Percentiles rank a stretch among this genome's conserved stretches.
Evolutionary conservation across 441 rosid genomes (phyloP).

Genomic region (Populus hybrid): DNA sequence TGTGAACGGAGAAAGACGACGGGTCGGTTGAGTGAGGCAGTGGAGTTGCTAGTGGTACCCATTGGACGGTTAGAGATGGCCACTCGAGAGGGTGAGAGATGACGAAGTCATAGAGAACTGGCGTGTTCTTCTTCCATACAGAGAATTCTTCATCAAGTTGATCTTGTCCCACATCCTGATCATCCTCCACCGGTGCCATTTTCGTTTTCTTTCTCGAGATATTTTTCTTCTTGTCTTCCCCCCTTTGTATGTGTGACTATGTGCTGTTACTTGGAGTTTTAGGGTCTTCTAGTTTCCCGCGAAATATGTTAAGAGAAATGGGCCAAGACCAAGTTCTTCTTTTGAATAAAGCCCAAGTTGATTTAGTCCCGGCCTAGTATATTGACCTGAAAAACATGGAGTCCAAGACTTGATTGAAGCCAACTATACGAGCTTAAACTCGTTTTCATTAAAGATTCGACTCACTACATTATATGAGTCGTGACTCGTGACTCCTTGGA

Average conservation of each 20-base stretch:
- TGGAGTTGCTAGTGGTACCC: slow-evolving; percentile 65
- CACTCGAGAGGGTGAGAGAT: slow-evolving; percentile 77
- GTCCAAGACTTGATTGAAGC: too few relatives aligned
- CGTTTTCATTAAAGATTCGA: too few relatives aligned
- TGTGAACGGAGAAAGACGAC: slow-evolving; percentile 53
- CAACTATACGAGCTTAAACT: too few relatives aligned
- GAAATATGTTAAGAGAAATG: not conserved
- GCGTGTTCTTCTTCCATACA: slow-evolving; percentile 90
- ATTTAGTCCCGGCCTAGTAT: too few relatives aligned
- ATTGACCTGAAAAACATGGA: too few relatives aligned
- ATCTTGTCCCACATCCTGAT: slow-evolving; percentile 28
- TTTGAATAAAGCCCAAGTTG: too few relatives aligned
- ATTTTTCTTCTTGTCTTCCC: not conserved
- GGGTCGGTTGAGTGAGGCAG: slow-evolving; percentile 42
- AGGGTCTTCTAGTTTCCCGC: slow-evolving; percentile 32
- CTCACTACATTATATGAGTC: too few relatives aligned
- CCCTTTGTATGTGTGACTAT: too few relatives aligned
- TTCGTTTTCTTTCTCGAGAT: not conserved
- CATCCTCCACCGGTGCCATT: slow-evolving; percentile 37
- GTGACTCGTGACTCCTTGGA: too few relatives aligned
- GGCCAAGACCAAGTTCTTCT: not conserved
- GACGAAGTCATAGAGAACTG: slow-evolving; percentile 79
- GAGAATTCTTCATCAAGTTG: slow-evolving; percentile 74
- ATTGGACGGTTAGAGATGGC: slow-evolving; percentile 85
- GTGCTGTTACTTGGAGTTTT: not conserved